phyloP scores from a whole-genome alignment of 1,284 basidiomycete genomes.

The Tranzscheliella williamsii region DNA sequence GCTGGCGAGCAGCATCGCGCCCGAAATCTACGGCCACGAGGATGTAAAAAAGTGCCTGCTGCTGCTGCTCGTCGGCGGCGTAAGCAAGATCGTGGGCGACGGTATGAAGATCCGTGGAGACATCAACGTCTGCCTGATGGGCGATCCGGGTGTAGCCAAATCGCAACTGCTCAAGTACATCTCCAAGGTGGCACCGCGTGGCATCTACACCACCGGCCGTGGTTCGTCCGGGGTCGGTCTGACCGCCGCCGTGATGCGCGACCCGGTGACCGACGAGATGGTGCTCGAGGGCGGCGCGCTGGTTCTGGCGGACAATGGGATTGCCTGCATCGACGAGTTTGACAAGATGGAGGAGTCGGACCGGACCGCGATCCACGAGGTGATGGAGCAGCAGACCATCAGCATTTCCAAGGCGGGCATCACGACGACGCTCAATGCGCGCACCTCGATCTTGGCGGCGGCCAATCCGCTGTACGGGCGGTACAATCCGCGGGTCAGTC shows the following conservation, averaged over 20 bases:
- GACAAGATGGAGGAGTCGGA: constrained; percentile 99
- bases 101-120: constrained; percentile 99
- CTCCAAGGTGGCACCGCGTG: constrained; percentile 94
- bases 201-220: constrained; percentile 96
- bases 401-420: constrained; percentile 99
- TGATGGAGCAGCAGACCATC: constrained; percentile 99
- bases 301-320: constrained; percentile 97
- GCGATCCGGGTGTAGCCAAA: constrained; percentile 99
- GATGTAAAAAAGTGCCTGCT: constrained; percentile 98
- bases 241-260: constrained; percentile 97
- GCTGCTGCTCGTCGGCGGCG: constrained; percentile 89
- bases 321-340: constrained; percentile 99
- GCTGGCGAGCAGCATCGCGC: constrained; percentile 79
- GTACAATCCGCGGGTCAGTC: constrained; percentile 95
- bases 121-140: constrained; percentile 97
- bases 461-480: constrained; percentile 97
- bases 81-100: constrained; percentile 90
- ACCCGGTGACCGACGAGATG: constrained; percentile 99
- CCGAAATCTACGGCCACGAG: constrained; percentile 96
- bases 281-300: constrained; percentile 98
- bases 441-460: constrained; percentile 95
- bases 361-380: constrained; percentile 97
- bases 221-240: constrained; percentile 97
- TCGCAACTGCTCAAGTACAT: constrained; percentile 98
- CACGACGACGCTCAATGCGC: constrained; percentile 96